Conservation (phyloP, 75 land plant genomes). For the Sequoia sempervirens region DNA sequence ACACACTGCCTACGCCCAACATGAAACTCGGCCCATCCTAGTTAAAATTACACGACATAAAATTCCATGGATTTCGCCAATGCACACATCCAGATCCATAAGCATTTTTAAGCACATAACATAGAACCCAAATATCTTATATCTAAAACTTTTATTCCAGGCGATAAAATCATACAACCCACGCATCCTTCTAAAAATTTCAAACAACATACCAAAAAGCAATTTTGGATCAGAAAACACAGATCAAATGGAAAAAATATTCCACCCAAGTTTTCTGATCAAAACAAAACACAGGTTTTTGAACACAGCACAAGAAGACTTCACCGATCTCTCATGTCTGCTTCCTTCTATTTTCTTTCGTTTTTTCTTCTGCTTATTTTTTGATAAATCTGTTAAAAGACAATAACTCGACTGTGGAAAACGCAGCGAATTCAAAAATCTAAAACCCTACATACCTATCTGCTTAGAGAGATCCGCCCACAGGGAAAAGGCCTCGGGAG, state of each 20-base stretch:
- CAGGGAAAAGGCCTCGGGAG: not conserved
- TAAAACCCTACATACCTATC: not conserved
- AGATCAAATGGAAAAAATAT: not conserved
- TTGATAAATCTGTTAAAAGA: not conserved
- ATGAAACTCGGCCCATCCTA: not conserved
- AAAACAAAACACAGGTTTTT: not conserved
- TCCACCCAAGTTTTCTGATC: not conserved
- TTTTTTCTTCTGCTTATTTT: not conserved
- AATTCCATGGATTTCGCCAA: not conserved
- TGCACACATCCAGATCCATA: not conserved
- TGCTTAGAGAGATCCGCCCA: slow-evolving; percentile 2
- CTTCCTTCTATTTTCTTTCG: not conserved
- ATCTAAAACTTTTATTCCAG: not conserved
- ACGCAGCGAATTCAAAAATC: not conserved
- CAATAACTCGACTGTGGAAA: not conserved
- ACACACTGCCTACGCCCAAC: not conserved
- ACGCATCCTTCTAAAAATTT: not conserved
- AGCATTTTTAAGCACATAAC: not conserved
- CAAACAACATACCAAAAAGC: not conserved
- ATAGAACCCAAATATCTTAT: not conserved
- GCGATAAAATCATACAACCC: not conserved
- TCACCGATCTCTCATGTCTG: not conserved
- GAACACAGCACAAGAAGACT: not conserved
- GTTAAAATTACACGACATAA: not conserved
- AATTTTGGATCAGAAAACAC: not conserved